These are phyloP conservation scores for Calonectria pseudoreteaudii DNA, from an alignment of 2,329 filamentous ascomycete species.

Conservation along the genomic window DNA sequence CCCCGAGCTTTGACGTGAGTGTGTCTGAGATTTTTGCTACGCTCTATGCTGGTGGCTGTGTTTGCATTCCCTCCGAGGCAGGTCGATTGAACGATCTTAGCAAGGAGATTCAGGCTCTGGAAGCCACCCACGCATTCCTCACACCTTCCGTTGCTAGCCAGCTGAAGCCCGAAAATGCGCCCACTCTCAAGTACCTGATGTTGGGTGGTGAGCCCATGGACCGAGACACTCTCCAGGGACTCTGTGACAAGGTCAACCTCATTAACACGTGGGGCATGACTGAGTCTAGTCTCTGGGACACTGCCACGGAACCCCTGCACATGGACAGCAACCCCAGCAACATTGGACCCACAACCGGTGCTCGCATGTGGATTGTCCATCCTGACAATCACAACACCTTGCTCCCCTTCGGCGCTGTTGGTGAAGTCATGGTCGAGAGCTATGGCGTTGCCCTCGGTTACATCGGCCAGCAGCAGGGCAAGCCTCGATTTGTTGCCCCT, in stretches of 20 bases:
- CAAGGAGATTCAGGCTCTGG: conserved; percentile 22
- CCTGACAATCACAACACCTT: conserved; percentile 24
- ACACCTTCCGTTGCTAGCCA: conserved; percentile 25
- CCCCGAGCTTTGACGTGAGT: conserved; percentile 25
- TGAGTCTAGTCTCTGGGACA: conserved; percentile 19
- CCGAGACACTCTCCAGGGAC: conserved; percentile 21
- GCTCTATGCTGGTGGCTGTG: not conserved
- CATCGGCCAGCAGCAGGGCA: conserved; percentile 9
- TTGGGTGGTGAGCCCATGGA: conserved; percentile 25
- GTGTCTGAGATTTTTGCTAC: conserved; percentile 7
- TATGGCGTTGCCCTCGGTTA: conserved; percentile 21
- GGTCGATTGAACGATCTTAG: conserved; percentile 23
- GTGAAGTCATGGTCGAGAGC: conserved; percentile 27
- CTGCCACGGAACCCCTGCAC: conserved; percentile 7
- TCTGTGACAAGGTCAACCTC: conserved; percentile 22
- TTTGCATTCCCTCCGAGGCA: conserved; percentile 26
- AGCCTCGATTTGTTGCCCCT: conserved; percentile 4
- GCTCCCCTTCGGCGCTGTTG: conserved; percentile 23
- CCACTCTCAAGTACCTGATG: conserved; percentile 25
- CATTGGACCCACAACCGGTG: conserved; percentile 23
- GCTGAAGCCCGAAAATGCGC: conserved; percentile 20
- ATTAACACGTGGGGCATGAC: conserved; percentile 26
- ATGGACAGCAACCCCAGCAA: conserved; percentile 15
- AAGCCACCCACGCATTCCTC: conserved; percentile 26
- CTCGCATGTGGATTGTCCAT: conserved; percentile 26